These are phyloP conservation scores for Afroboletus lepidellus DNA, from an alignment of 1,284 basidiomycete species.

Conservation along the genomic window DNA sequence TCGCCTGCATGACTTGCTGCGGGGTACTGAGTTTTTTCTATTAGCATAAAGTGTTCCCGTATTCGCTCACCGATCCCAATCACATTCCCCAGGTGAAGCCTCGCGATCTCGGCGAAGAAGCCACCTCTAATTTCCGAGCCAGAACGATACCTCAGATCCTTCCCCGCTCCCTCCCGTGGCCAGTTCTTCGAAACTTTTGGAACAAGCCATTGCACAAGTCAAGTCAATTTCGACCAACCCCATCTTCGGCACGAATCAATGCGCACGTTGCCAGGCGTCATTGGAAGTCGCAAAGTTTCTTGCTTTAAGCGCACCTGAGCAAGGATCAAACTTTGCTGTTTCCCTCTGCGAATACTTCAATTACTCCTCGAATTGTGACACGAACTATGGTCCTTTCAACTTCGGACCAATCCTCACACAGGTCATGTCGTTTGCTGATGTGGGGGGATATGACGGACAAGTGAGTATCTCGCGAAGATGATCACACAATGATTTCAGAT, in stretches of 20 bases:
- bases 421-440: constrained; percentile 64
- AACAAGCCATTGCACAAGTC: constrained; percentile 54
- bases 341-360: constrained; percentile 61
- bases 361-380: constrained; percentile 52
- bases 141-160: constrained; percentile 60
- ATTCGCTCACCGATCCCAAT: constrained; percentile 57
- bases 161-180: constrained; percentile 61
- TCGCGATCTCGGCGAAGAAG: background rate
- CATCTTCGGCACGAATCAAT: constrained; percentile 49
- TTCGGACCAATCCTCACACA: constrained; percentile 65
- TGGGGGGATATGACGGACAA: constrained; percentile 69
- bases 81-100: constrained; percentile 45
- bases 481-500: constrained; percentile 25
- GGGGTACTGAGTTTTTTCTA: background rate
- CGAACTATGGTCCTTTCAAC: constrained; percentile 46
- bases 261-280: constrained; percentile 60
- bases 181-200: constrained; percentile 42
- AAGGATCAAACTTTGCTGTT: constrained; percentile 58
- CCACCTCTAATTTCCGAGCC: background rate
- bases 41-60: constrained; percentile 57
- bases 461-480: constrained; percentile 33
- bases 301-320: constrained; percentile 59
- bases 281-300: constrained; percentile 68
- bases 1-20: background rate
- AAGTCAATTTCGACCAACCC: constrained; percentile 51